Base-by-base conservation (phyloP, 352 stramenopile species). In the Pythium angustatum region DNA sequence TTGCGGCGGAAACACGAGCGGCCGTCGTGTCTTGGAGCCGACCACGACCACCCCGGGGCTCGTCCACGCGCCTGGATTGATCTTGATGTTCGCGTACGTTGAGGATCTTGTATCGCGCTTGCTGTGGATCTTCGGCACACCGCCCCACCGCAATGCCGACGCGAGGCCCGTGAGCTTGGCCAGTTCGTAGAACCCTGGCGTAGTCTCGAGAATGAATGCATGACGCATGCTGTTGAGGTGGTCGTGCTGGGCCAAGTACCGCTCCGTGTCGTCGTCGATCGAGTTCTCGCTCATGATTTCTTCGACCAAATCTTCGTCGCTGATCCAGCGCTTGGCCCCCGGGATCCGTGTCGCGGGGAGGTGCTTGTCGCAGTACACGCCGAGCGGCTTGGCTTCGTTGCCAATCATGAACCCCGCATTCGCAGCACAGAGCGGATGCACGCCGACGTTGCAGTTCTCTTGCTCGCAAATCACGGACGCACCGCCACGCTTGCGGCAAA, bases 351-450 rank as follows among this genome's bases (percentile, higher is more conserved):
- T 75, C 10, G 64, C 64, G 15, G 86, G 86, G 60, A 95, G 58
- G 62, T 95, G 86, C 58, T 93, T 93, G 55, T 95, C 86, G 33
- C 86, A 95, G 60, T 87, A 95, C 12, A 93, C 76, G 12, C 76
- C 84, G 3, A 93, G 67, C 22, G 85, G 72, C 33, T 93, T 91
- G 49, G 41, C 63, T 48, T 90, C 81, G 14, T 74, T 83, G 50
- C 86, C 86, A 57, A 95, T 85, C 84, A 93, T 91, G 24, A 91
- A 81, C 12, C 85, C 86, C 0, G 86, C 86, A 41, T 88, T 85
- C 0, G 78, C 86, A 19, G 86, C 86, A 45, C 86, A 95, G 12
- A 85, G 71, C 36, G 85, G 80, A 22, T 95, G 86, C 58, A 93
- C 83, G 28, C 83, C 86, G 3, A 92, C 83, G 56, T 91, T 93